phyloP scores from a whole-genome alignment of 352 stramenopile genomes.

The Phytophthora lateralis region DNA sequence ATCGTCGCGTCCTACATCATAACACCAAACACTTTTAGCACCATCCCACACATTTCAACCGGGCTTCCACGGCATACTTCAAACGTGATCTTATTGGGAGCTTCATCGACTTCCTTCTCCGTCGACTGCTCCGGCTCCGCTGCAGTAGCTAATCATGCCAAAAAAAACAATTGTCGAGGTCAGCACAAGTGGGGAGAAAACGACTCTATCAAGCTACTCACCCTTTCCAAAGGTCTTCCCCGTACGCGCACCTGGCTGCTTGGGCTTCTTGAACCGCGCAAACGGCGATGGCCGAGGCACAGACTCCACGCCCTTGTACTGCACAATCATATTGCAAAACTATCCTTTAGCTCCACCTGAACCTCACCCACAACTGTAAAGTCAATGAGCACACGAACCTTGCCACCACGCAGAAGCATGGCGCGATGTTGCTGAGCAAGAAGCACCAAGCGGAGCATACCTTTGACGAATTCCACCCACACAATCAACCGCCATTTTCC shows the following conservation, averaged over 20 bases:
- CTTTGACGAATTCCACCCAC: constrained; percentile 78
- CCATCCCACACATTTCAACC: neutral
- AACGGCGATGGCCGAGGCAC: constrained; percentile 54
- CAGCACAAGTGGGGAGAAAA: neutral
- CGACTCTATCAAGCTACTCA: constrained; percentile 9
- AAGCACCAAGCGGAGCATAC: constrained; percentile 67
- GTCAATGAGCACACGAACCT: constrained; percentile 34
- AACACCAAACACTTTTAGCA: constrained; percentile 3
- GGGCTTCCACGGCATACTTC: constrained; percentile 33
- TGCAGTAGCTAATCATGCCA: constrained; percentile 13
- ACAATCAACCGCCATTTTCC: constrained; percentile 85
- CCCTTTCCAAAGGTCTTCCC: constrained; percentile 73
- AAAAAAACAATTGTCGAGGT: neutral
- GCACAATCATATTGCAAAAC: constrained; percentile 5
- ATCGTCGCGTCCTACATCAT: constrained; percentile 56
- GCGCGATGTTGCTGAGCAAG: constrained; percentile 60
- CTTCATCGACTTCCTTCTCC: constrained; percentile 32
- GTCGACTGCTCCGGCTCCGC: constrained; percentile 30
- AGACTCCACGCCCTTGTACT: constrained; percentile 68
- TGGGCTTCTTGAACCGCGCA: constrained; percentile 64
- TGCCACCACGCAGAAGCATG: constrained; percentile 66
- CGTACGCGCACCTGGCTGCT: constrained; percentile 63
- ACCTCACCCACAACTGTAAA: neutral
- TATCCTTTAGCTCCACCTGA: neutral
- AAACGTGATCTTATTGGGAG: constrained; percentile 58